phyloP scores from a whole-genome alignment of 208 protist genomes.

The Baffinella frigidus region DNA sequence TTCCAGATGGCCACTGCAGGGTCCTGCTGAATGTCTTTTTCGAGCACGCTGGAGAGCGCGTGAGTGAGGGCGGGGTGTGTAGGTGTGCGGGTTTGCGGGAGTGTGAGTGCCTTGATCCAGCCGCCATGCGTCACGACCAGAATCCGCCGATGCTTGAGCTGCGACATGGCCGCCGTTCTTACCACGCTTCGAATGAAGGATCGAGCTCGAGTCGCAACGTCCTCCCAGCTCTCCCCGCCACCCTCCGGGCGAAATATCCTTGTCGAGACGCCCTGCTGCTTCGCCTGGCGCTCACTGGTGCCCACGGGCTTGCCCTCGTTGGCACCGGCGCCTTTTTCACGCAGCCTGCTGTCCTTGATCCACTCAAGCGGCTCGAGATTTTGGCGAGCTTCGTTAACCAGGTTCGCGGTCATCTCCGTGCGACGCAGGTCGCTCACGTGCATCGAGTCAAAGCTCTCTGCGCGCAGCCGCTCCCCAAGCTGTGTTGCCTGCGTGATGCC shows the following conservation, averaged over 20 bases:
- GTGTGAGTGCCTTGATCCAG: neutral
- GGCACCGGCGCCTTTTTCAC: neutral
- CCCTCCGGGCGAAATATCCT: neutral
- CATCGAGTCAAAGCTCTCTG: neutral
- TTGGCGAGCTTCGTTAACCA: neutral
- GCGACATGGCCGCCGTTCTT: too few relatives aligned
- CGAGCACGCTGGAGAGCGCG: too few relatives aligned
- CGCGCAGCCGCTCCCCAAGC: slow-evolving; percentile 11
- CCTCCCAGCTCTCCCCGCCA: slow-evolving; percentile 2
- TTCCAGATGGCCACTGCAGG: too few relatives aligned
- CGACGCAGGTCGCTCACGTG: neutral
- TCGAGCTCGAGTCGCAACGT: neutral
- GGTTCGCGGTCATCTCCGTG: neutral
- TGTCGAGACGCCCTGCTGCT: neutral
- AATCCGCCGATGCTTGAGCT: too few relatives aligned
- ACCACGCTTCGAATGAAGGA: neutral
- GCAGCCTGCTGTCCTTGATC: neutral
- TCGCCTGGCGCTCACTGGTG: neutral
- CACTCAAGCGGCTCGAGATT: neutral
- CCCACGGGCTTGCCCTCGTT: neutral
- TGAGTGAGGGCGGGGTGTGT: too few relatives aligned
- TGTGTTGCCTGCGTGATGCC: neutral
- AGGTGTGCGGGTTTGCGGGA: neutral
- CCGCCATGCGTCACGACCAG: slow-evolving; percentile 8
- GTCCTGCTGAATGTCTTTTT: too few relatives aligned